Evolutionary conservation across 2,329 filamentous ascomycete species (phyloP), one percentile per base, ranked within the genome.

Genomic region (Pseudopithomyces chartarum): DNA sequence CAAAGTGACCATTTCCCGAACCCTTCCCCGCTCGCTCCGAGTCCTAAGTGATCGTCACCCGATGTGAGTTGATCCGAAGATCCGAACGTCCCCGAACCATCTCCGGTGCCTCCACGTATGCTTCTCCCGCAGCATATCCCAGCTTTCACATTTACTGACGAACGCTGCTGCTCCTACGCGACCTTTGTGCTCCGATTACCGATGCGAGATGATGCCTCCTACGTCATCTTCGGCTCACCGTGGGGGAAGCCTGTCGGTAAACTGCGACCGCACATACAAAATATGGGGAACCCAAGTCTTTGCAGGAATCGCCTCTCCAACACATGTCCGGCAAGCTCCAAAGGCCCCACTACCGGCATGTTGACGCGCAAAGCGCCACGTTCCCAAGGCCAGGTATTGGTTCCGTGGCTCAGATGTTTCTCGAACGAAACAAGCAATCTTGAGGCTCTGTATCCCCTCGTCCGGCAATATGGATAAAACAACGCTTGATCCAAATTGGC

Each of bases 391-490:
- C 42, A 32, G 51, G 42, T 10, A 46, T 11, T 17, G 22, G 42
- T 40, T n/a, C 36, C 33, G 51, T 46, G 42, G 42, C 51, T 38
- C 22, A 39, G 33, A 45, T 22, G 33, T 46, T 39, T 39, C 42
- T 46, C 6, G 32, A 46, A 46, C 23, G 12, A 33, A 11, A 17
- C 22, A 32, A 43, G 42, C 22, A 46, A 47, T 53, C 33, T 34
- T 53, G 51, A 46, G 51, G 51, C 43, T 53, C 51, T 47, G 42
- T 20, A 47, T 53, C 51, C 51, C 51, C 51, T 53, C 51, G 51
- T 47, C 51, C 51, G 51, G 34, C 42, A 53, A 53, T 53, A 19
- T 53, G 51, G 51, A 57, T 59, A 57, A 59, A 51, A 47, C 51
- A 43, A 20, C n/a, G 33, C 47, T 57, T 34, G 26, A 55, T 57